These are phyloP conservation scores for Yarrowia porcina DNA, from an alignment of 805 yeast species.

Conservation along the genomic window DNA sequence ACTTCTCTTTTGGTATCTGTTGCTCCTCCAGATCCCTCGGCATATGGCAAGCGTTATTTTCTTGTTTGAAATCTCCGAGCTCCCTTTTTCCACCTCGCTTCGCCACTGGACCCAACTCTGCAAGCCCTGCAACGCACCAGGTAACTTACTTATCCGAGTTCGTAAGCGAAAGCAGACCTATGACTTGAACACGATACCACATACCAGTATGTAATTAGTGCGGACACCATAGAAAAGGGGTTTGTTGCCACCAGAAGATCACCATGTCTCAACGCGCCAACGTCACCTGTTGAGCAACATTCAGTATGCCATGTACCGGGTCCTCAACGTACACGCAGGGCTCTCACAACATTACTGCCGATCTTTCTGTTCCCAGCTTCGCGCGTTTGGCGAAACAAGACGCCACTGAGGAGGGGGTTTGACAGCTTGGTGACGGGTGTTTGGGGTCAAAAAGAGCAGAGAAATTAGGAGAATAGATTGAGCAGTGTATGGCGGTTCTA, in stretches of 20 bases:
- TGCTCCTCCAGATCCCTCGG: not conserved
- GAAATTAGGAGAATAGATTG: not conserved
- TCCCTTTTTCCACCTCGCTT: not conserved
- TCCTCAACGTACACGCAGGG: not conserved
- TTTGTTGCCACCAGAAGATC: too few species aligned
- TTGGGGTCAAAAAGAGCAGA: not conserved
- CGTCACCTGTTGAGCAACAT: not conserved
- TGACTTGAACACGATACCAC: too few species aligned
- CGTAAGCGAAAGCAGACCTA: not conserved
- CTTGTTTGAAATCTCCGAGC: not conserved
- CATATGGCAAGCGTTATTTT: not conserved
- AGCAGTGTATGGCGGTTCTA: not conserved
- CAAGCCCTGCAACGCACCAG: not conserved
- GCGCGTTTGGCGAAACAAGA: not conserved
- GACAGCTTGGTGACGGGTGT: too few species aligned
- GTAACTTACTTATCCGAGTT: not conserved
- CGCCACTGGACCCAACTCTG: not conserved
- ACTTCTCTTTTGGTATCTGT: too few species aligned
- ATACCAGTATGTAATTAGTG: too few species aligned
- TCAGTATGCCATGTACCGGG: not conserved
- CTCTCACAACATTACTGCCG: not conserved
- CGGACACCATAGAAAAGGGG: too few species aligned
- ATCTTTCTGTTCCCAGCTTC: not conserved
- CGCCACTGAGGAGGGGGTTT: not conserved
- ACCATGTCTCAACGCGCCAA: not conserved